phyloP scores from a whole-genome alignment of 129 eudicot species.

The Heracleum sosnowskyi region DNA sequence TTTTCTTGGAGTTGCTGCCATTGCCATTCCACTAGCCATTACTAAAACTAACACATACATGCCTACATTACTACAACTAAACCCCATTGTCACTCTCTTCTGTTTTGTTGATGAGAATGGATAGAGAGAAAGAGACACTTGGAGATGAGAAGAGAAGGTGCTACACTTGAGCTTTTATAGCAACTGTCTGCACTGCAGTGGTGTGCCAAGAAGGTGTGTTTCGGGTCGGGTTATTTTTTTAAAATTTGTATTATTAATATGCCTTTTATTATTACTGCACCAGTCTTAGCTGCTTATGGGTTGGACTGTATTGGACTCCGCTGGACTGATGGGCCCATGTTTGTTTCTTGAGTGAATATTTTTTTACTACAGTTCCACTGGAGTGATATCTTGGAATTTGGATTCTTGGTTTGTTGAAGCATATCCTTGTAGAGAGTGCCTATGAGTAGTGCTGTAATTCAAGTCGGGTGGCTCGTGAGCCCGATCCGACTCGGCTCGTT shows the following conservation, averaged over 20 bases:
- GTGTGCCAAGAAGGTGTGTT: not conserved
- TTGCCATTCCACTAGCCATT: constrained; percentile 19
- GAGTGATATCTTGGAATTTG: too few species aligned
- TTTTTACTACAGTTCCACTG: too few species aligned
- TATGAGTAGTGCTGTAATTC: too few species aligned
- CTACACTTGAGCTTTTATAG: not conserved
- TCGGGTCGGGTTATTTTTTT: not conserved
- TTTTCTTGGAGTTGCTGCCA: constrained; percentile 44
- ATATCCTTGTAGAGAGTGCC: too few species aligned
- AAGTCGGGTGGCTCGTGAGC: too few species aligned
- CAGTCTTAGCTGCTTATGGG: not conserved
- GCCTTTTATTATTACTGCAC: too few species aligned
- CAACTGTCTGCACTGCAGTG: not conserved
- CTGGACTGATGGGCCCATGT: not conserved
- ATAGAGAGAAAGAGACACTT: not conserved
- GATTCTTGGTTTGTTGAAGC: too few species aligned
- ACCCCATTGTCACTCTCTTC: not conserved
- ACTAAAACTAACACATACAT: constrained; percentile 5
- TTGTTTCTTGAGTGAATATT: not conserved
- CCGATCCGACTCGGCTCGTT: too few species aligned
- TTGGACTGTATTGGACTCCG: not conserved
- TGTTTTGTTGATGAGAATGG: not conserved
- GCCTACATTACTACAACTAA: not conserved
- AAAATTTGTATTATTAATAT: not conserved
- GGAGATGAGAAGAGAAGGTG: not conserved